phyloP scores from a whole-genome alignment of 2,329 filamentous ascomycete species.

The Aureobasidium sp. region DNA sequence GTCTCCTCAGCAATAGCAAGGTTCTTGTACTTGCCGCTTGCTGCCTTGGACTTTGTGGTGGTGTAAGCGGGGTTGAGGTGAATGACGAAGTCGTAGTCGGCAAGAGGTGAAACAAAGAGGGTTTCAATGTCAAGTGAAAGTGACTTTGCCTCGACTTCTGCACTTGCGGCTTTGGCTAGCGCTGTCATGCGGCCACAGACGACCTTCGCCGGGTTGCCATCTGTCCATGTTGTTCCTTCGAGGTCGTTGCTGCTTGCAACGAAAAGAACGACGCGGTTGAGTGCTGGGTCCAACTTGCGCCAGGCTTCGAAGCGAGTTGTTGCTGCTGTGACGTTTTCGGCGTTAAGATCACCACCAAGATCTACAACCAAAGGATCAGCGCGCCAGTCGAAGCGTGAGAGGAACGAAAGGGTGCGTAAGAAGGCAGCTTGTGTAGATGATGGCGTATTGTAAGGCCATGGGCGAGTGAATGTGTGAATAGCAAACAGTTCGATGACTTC shows the following conservation, averaged over 20 bases:
- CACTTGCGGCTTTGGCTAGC: constrained; percentile 68
- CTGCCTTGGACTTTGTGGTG: constrained; percentile 27
- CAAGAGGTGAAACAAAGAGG: constrained; percentile 65
- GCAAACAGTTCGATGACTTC: constrained; percentile 81
- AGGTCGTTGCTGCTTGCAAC: constrained; percentile 70
- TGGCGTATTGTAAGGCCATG: constrained; percentile 71
- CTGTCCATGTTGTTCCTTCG: constrained; percentile 73
- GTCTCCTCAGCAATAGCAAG: constrained; percentile 51
- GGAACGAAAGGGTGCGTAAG: constrained; percentile 66
- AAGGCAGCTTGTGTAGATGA: constrained; percentile 73
- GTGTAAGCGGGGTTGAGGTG: constrained; percentile 54
- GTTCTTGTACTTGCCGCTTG: constrained; percentile 64
- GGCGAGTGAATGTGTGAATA: constrained; percentile 67
- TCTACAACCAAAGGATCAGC: constrained; percentile 75
- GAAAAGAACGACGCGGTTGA: constrained; percentile 77
- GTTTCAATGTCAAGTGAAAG: constrained; percentile 37
- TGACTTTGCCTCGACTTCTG: constrained; percentile 34
- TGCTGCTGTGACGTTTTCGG: constrained; percentile 53
- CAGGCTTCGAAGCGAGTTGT: constrained; percentile 69
- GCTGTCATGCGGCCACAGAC: constrained; percentile 75
- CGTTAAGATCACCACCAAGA: constrained; percentile 50
- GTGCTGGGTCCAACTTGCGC: constrained; percentile 78
- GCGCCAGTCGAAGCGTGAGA: constrained; percentile 89
- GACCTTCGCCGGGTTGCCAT: constrained; percentile 67
- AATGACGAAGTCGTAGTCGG: constrained; percentile 82